A percentile compares a stretch with the other conserved stretches of the same genome.
Conservation (phyloP, 2,329 filamentous ascomycete species). For the Penicillium verrucosum region DNA sequence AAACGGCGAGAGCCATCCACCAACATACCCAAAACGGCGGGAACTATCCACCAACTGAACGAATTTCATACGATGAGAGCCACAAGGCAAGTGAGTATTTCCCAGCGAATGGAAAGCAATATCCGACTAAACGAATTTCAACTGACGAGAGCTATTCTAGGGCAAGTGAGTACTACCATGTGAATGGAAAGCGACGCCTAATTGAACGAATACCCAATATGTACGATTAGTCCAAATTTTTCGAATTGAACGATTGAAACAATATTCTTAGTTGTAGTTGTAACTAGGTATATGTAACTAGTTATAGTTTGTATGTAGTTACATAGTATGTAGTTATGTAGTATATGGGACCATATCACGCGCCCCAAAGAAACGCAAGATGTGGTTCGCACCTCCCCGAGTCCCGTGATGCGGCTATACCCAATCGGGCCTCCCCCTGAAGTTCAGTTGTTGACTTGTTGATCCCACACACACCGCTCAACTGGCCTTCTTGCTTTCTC, state of each 20-base stretch:
- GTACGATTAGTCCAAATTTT: neutral
- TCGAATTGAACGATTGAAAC: neutral
- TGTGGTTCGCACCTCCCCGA: constrained; percentile 30
- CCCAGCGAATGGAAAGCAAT: neutral
- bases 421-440: constrained; percentile 21
- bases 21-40: neutral
- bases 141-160: neutral
- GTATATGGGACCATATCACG: neutral
- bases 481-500: constrained; percentile 21
- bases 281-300: neutral
- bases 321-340: neutral
- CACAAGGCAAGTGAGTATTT: neutral
- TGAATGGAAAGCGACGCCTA: neutral
- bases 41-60: neutral
- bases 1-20: neutral
- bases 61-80: neutral
- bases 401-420: constrained; percentile 31
- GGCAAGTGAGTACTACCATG: neutral
- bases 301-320: too few species aligned
- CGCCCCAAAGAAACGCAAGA: constrained; percentile 9
- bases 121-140: neutral
- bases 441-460: constrained; percentile 27
- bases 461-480: constrained; percentile 37
- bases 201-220: constrained; percentile 1
- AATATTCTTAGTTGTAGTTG: neutral